Base-by-base conservation (phyloP, 768 basidiomycete species). In the Amanita brunnescens region DNA sequence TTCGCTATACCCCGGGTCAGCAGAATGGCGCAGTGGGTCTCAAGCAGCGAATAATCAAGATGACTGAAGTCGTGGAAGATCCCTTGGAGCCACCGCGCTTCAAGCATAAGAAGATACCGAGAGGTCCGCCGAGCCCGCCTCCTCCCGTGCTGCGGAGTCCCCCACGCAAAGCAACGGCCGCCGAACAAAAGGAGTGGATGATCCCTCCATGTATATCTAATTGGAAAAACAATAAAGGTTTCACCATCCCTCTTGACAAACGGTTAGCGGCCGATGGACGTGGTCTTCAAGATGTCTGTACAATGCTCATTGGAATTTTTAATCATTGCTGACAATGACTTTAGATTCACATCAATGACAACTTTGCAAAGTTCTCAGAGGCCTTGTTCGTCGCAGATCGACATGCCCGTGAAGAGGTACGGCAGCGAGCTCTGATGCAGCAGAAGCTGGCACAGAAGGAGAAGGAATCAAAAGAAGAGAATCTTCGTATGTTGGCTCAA, bases 151-250 rank as follows among this genome's bases (percentile, higher is more conserved):
- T 99, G 33, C 83, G 94, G 34, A 92, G 88, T 73, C 96, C 96
- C 9, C 96, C 96, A 5, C 77, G 96, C 49, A 94, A 96, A 62
- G 94, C 93, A 3, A 95, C 95, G 0, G 88, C 90, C 6, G 89
- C 91, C 50, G 96, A 99, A 64, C 95, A 97, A 71, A 99, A 98
- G 70, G 96, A 98, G 62, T 98, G 96, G 96, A 96, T 97, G 93
- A 97, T 99, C 52, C 96, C 96, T 14, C 96, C 96, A 14, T 98
- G 95, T 66, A 97, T 99, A 54, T 95, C 91, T 23, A 99, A 99
- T 70, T 99, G 96, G 96, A 99, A 99, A 74, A 99, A 99, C 75
- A 97, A 98, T 82, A 99, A 98, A 70, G 96, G 96, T 78, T 99
- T 94, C 66, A 98, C 96, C 1, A 97, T 98, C 61, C 95, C 96